A percentile compares a stretch with the other conserved stretches of the same genome.
Evolutionary conservation across 2,329 filamentous ascomycete genomes (phyloP).

Genomic region (Aspergillus fischeri): DNA sequence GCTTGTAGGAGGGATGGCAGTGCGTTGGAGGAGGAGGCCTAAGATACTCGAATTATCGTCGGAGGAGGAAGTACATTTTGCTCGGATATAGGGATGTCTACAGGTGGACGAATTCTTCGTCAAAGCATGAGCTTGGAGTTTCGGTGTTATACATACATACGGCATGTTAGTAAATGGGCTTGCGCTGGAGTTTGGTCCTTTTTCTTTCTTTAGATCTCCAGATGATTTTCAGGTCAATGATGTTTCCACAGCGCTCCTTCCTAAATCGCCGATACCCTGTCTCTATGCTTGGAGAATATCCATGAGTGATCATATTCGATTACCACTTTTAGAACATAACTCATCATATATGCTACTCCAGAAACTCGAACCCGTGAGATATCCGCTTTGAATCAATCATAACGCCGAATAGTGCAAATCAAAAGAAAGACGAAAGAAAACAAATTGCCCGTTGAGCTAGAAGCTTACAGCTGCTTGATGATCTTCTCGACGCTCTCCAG

Average conservation of each 20-base stretch:
- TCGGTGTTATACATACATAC: neutral
- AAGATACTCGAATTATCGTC: conserved; percentile 1
- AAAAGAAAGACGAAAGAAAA: conserved; percentile 8
- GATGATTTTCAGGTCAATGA: neutral
- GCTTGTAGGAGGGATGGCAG: conserved; percentile 42
- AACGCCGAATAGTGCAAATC: conserved; percentile 10
- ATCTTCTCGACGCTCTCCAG: conserved; percentile 75
- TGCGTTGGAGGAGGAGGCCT: conserved; percentile 42
- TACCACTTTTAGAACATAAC: conserved; percentile 1
- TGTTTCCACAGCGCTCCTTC: neutral
- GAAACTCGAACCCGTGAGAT: conserved; percentile 6
- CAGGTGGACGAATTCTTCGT: neutral
- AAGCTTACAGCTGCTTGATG: conserved; percentile 44
- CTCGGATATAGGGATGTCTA: neutral
- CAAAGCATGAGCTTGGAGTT: neutral
- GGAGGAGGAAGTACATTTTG: neutral
- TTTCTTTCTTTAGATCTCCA: neutral
- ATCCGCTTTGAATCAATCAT: conserved; percentile 10
- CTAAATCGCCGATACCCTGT: neutral
- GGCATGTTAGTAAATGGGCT: neutral
- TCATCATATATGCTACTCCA: conserved; percentile 14
- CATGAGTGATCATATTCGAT: neutral
- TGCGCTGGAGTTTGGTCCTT: neutral
- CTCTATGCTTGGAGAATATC: neutral
- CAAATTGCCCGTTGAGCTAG: neutral